Percentiles rank a stretch among this genome's conserved stretches.
Conservation (phyloP, 2,329 filamentous ascomycete genomes). For the Thermomyces lanuginosus region DNA sequence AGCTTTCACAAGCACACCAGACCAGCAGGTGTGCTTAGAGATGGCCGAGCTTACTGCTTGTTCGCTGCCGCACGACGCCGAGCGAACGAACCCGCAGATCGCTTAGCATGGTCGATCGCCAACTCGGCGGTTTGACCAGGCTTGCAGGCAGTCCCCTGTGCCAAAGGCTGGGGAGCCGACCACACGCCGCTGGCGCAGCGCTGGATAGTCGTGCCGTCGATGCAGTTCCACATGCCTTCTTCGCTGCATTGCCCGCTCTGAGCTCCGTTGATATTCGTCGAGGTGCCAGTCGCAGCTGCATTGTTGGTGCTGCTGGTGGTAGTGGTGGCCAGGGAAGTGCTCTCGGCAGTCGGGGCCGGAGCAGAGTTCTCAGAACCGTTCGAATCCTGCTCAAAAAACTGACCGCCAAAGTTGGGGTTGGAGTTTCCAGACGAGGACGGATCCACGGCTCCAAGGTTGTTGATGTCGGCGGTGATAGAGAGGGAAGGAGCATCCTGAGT, state of each 20-base stretch:
- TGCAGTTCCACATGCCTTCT: slow-evolving; percentile 45
- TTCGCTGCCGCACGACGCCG: no score
- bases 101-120: slow-evolving; percentile 8
- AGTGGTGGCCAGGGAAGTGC: no score
- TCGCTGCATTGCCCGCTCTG: slow-evolving; percentile 32
- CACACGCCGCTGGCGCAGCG: slow-evolving; percentile 45
- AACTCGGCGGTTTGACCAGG: slow-evolving; percentile 19
- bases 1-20: no score
- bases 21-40: no score
- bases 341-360: no score
- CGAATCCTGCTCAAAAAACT: slow-evolving; percentile 4
- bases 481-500: slow-evolving; percentile 8
- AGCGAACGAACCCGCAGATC: no score
- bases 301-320: slow-evolving; percentile 10
- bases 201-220: slow-evolving; percentile 41
- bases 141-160: slow-evolving; percentile 38
- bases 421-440: no score
- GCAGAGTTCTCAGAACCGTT: slow-evolving; percentile 2
- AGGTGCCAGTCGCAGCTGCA: slow-evolving; percentile 11
- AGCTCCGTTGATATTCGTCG: slow-evolving; percentile 16
- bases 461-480: slow-evolving; percentile 9
- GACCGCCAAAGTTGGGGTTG: slow-evolving; percentile 5
- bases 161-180: slow-evolving; percentile 35
- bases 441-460: no score
- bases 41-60: no score